phyloP scores from a whole-genome alignment of 2,329 filamentous ascomycete genomes.

The Tolypocladium album region DNA sequence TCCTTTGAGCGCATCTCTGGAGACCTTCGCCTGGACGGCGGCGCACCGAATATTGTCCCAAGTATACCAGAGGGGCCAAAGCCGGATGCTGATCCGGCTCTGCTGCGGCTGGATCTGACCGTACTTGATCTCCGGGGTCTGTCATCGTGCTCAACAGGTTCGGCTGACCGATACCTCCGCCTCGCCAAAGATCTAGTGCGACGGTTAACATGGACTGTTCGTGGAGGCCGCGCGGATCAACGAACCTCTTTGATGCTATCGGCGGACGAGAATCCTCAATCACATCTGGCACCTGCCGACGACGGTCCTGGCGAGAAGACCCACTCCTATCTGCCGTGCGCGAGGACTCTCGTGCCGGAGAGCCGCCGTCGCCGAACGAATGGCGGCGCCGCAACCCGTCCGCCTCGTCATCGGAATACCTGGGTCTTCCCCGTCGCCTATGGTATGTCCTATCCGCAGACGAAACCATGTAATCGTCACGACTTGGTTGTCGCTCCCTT shows the following conservation, averaged over 20 bases:
- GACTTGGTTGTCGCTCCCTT: slow-evolving; percentile 10
- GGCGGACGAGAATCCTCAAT: slow-evolving; percentile 23
- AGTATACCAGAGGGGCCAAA: slow-evolving; percentile 12
- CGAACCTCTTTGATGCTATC: slow-evolving; percentile 20
- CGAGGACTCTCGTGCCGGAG: slow-evolving; percentile 15
- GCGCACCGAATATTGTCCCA: slow-evolving; percentile 14
- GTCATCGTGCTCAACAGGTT: slow-evolving; percentile 5
- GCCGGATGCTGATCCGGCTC: slow-evolving; percentile 6
- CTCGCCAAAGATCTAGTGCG: slow-evolving; percentile 4
- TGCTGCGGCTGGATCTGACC: slow-evolving; percentile 7
- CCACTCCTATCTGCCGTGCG: slow-evolving; percentile 18
- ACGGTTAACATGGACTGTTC: not conserved
- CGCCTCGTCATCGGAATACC: slow-evolving; percentile 14
- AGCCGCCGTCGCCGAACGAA: slow-evolving; percentile 16
- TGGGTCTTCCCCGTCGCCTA: slow-evolving; percentile 10
- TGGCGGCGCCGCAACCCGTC: slow-evolving; percentile 10
- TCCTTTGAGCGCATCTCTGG: slow-evolving; percentile 13
- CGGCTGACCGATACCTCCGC: slow-evolving; percentile 9
- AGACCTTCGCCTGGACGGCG: slow-evolving; percentile 14
- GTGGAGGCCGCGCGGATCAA: not conserved
- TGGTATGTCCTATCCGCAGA: slow-evolving; percentile 12
- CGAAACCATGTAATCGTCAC: slow-evolving; percentile 15
- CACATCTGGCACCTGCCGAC: slow-evolving; percentile 14
- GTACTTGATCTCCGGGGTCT: slow-evolving; percentile 6
- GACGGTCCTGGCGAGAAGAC: slow-evolving; percentile 15